Evolutionary conservation across 306 rosid species (phyloP).

Genomic region (Ammopiptanthus mongolicus): DNA sequence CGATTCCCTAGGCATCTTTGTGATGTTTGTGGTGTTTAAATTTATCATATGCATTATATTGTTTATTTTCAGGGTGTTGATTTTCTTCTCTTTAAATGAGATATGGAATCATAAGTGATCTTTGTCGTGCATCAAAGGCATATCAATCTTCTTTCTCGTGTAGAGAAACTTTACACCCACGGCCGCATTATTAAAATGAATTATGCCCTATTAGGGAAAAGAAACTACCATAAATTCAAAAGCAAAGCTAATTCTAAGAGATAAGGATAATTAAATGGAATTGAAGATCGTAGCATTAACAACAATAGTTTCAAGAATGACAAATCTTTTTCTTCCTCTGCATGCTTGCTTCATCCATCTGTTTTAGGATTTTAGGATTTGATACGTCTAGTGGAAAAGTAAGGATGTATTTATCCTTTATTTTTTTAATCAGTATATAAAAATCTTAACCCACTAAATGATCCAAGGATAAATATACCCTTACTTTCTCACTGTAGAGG

Average conservation of each 20-base stretch:
- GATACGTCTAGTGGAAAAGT: too few species aligned
- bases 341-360: too few species aligned
- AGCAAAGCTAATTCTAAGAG: neutral
- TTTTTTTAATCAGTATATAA: too few species aligned
- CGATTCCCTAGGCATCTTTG: neutral
- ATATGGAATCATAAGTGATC: neutral
- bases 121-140: neutral
- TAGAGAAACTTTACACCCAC: neutral
- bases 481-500: too few species aligned
- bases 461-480: too few species aligned
- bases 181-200: neutral
- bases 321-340: too few species aligned
- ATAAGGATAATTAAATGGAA: neutral
- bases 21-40: neutral
- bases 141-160: neutral
- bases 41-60: neutral
- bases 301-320: too few species aligned
- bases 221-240: neutral
- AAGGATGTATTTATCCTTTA: too few species aligned
- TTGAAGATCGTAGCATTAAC: neutral
- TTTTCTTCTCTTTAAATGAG: neutral
- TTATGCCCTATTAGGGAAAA: neutral
- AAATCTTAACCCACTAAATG: too few species aligned
- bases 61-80: neutral
- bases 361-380: too few species aligned